Base-by-base conservation (phyloP, 2,329 filamentous ascomycete species). In the Fusarium staphyleae region DNA sequence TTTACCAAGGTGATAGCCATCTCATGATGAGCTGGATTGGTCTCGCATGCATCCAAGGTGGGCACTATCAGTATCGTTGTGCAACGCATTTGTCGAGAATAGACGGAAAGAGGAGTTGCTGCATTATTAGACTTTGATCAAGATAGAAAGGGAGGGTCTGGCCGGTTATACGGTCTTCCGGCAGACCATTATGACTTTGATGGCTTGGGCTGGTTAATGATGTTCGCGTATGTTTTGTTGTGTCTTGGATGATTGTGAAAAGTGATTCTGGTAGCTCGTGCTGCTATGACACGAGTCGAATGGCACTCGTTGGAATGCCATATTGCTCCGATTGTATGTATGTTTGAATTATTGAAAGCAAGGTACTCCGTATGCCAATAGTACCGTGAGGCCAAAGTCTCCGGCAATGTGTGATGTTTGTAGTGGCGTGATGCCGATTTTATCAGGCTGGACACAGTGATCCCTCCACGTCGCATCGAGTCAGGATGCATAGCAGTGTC, bases 61-160 rank as follows among this genome's bases (percentile, higher is more conserved):
- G 62, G 67, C 63, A 69, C 57, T 63, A 22, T 22, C 60, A 61
- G 62, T 57, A 66, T 58, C 58, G 62, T 67, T 68, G 60, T 68
- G 65, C 67, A 68, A 64, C 68, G 70, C 70, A 73, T 73, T 72
- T 64, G 65, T 66, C 58, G 66, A 69, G 67, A 68, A 73, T 74
- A 74, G 72, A 74, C 64, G 52, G 66, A 64, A 63, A 57, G 54
- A 67, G 70, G 72, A 72, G 70, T 74, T 73, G 57, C 57, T 70
- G 69, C 70, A 72, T 74, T 67, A 67, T 66, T 74, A 74, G 72
- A 74, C 69, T 70, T 73, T 61, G 67, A 71, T 70, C 70, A 70
- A 70, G 69, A 74, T 74, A 74, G 72, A 74, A 60, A 62, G 63
- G 70, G 63, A 60, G 65, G n/a, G 65, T 66, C 62, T 56, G 47